Conservation (phyloP, 2,329 filamentous ascomycete species). For the Tolypocladium nubicola region DNA sequence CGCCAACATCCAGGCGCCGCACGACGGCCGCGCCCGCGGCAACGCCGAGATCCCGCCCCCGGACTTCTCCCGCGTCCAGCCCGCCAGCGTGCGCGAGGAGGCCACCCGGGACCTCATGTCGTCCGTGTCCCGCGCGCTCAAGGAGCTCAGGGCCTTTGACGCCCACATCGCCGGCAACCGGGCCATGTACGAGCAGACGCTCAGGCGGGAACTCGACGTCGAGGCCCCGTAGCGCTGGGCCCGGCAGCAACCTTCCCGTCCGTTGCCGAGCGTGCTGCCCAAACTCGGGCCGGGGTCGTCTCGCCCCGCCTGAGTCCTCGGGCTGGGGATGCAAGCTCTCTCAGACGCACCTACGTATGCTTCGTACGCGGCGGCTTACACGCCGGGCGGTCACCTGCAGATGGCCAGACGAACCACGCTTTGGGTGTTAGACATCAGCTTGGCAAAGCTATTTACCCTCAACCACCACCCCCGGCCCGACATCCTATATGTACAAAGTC, state of each 20-base stretch:
- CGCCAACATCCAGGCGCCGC: slow-evolving; percentile 15
- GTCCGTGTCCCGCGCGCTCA: slow-evolving; percentile 8
- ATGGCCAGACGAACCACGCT: background rate
- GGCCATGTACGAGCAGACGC: slow-evolving; percentile 9
- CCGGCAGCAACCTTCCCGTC: background rate
- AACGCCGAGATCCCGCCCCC: slow-evolving; percentile 8
- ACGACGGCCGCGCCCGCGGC: slow-evolving; percentile 1
- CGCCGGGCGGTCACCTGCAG: background rate
- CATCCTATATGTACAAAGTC: slow-evolving; percentile 29
- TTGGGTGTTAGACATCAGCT: background rate
- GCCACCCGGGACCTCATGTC: slow-evolving; percentile 11
- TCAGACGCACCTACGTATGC: background rate
- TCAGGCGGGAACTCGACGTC: slow-evolving; percentile 11
- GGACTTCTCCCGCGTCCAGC: slow-evolving; percentile 6
- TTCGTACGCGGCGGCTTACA: too few species aligned
- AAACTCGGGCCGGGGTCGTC: background rate
- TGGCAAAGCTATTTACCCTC: slow-evolving; percentile 11
- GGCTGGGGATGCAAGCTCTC: background rate
- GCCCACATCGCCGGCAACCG: slow-evolving; percentile 7
- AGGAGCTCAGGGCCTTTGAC: slow-evolving; percentile 14
- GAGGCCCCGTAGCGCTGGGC: background rate
- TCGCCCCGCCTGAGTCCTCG: background rate
- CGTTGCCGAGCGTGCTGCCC: background rate
- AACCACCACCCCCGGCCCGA: slow-evolving; percentile 5
- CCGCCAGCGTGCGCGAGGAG: slow-evolving; percentile 11